phyloP scores from a whole-genome alignment of 345 rosid genomes.

The Cochlearia excelsa region DNA sequence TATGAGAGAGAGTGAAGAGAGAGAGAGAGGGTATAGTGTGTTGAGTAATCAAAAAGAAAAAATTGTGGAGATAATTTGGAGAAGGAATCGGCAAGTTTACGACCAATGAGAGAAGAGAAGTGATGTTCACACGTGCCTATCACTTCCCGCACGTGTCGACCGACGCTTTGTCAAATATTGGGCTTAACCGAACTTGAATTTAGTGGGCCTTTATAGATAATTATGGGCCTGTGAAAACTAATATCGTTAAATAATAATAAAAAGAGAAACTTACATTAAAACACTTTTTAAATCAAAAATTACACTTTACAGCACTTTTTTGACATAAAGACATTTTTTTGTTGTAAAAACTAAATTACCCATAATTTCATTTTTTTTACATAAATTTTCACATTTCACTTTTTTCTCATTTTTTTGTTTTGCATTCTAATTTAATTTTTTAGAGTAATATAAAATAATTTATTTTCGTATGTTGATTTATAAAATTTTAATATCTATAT shows the following conservation, averaged over 20 bases:
- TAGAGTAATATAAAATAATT: too few species aligned
- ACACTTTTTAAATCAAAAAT: too few species aligned
- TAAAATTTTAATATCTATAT: too few species aligned
- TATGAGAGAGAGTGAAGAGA: constrained; percentile 38
- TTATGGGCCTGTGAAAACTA: constrained; percentile 18
- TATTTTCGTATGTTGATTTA: too few species aligned
- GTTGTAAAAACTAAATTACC: too few species aligned
- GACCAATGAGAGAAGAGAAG: constrained; percentile 24
- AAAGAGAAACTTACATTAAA: too few species aligned
- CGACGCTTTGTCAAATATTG: constrained; percentile 42
- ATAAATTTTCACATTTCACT: too few species aligned
- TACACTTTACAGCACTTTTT: too few species aligned
- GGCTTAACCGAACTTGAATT: not conserved
- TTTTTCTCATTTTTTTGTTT: too few species aligned
- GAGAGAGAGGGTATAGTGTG: constrained; percentile 29
- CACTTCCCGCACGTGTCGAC: constrained; percentile 57
- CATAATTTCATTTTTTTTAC: too few species aligned
- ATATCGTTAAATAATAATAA: not conserved
- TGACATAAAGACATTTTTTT: too few species aligned
- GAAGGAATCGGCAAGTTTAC: constrained; percentile 28
- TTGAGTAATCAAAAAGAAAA: constrained; percentile 11
- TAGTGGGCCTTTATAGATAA: not conserved
- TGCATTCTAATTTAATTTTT: too few species aligned
- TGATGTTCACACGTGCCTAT: constrained; percentile 29
- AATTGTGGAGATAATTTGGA: constrained; percentile 33